Evolutionary conservation across 2,329 filamentous ascomycete genomes (phyloP).

Genomic region (Fusarium sp.): DNA sequence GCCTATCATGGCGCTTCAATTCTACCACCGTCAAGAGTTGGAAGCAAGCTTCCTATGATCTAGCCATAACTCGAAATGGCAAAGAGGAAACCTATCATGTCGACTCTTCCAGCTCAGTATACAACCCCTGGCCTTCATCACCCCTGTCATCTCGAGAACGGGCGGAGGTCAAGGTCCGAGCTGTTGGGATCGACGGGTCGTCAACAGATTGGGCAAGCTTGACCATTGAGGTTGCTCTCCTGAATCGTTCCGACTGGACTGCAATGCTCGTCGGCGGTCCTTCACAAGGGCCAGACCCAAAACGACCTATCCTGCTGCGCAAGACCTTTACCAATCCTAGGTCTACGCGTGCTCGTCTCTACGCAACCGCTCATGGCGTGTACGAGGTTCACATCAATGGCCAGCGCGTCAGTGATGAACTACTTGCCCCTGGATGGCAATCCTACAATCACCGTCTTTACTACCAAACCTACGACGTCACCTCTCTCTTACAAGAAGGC

Average conservation of each 20-base stretch:
- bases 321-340: background rate
- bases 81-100: slow-evolving; percentile 44
- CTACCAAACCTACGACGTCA: slow-evolving; percentile 64
- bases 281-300: slow-evolving; percentile 5
- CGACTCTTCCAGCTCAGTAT: slow-evolving; percentile 45
- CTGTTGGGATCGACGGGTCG: slow-evolving; percentile 37
- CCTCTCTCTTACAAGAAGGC: slow-evolving; percentile 47
- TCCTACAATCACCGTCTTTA: slow-evolving; percentile 59
- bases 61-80: background rate
- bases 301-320: slow-evolving; percentile 8
- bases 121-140: slow-evolving; percentile 57
- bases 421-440: slow-evolving; percentile 62
- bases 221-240: slow-evolving; percentile 17
- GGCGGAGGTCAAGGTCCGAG: slow-evolving; percentile 47
- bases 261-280: slow-evolving; percentile 42
- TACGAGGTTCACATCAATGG: slow-evolving; percentile 60
- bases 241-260: slow-evolving; percentile 45
- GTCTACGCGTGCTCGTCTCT: slow-evolving; percentile 50
- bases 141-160: slow-evolving; percentile 46
- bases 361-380: slow-evolving; percentile 57
- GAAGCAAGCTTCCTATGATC: background rate
- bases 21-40: background rate
- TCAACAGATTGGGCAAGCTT: background rate
- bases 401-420: slow-evolving; percentile 48
- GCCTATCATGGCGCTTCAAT: background rate